phyloP scores from a whole-genome alignment of 2,329 filamentous ascomycete genomes.

The Colletotrichum sp. region DNA sequence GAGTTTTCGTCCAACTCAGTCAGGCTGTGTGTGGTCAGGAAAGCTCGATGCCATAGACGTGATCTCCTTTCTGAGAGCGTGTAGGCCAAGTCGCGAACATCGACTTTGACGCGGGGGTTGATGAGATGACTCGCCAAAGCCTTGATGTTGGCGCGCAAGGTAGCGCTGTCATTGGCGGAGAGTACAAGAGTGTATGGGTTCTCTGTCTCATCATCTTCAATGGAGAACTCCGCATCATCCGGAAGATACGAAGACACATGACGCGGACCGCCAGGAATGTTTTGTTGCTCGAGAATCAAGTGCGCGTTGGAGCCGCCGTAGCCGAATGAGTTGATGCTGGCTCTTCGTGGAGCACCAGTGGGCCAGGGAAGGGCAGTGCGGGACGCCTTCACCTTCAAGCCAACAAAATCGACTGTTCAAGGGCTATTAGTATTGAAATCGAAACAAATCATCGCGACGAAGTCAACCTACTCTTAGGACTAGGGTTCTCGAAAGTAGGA shows the following conservation, averaged over 20 bases:
- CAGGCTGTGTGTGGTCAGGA: constrained; percentile 13
- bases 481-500: constrained; percentile 28
- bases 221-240: background rate
- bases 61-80: constrained; percentile 30
- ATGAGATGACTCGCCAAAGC: constrained; percentile 1
- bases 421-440: background rate
- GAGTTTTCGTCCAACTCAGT: background rate
- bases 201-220: background rate
- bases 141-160: background rate
- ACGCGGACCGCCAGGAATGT: background rate
- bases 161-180: background rate
- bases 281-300: constrained; percentile 23
- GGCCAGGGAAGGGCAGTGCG: background rate
- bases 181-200: constrained; percentile 22
- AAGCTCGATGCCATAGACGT: constrained; percentile 25
- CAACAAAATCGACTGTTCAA: background rate
- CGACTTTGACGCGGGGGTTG: constrained; percentile 27
- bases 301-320: constrained; percentile 40
- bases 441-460: background rate
- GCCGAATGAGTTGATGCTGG: constrained; percentile 38
- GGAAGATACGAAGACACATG: background rate
- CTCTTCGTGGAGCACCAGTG: constrained; percentile 16
- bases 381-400: background rate
- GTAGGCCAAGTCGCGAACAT: constrained; percentile 29
- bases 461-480: constrained; percentile 37